Percentiles rank a stretch among this genome's conserved stretches.
Conservation (phyloP, 2,329 filamentous ascomycete genomes). For the Zasmidium angulare region DNA sequence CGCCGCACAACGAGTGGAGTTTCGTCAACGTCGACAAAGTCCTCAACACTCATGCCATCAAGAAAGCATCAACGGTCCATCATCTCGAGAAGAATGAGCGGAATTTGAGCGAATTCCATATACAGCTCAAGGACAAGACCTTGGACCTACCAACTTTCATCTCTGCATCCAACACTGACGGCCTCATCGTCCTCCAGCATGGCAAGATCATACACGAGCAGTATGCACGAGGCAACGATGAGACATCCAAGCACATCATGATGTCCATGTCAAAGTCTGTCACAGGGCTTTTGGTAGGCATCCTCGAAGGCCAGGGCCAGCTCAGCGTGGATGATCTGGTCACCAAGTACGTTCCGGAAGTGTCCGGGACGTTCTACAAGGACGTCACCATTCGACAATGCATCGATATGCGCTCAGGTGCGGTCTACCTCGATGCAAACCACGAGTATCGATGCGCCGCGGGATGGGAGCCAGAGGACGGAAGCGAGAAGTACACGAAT, state of each 20-base stretch:
- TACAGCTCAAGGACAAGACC: conserved; percentile 9
- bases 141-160: conserved; percentile 18
- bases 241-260: conserved; percentile 23
- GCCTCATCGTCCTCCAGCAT: conserved; percentile 25
- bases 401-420: conserved; percentile 26
- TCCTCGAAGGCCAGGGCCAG: conserved; percentile 20
- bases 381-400: conserved; percentile 22
- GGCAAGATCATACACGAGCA: conserved; percentile 22
- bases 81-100: background rate
- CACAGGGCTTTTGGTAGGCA: conserved; percentile 22
- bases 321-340: conserved; percentile 19
- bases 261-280: conserved; percentile 28
- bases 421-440: conserved; percentile 17
- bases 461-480: conserved; percentile 20
- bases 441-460: conserved; percentile 24
- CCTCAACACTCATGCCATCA: conserved; percentile 16
- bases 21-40: conserved; percentile 28
- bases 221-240: conserved; percentile 22
- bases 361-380: conserved; percentile 12
- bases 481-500: conserved; percentile 12
- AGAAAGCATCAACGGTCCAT: conserved; percentile 5
- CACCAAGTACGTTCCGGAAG: conserved; percentile 23
- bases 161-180: conserved; percentile 20
- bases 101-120: conserved; percentile 16
- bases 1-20: conserved; percentile 21